Conservation (phyloP, 2,329 filamentous ascomycete genomes). For the Helicocarpus griseus region DNA sequence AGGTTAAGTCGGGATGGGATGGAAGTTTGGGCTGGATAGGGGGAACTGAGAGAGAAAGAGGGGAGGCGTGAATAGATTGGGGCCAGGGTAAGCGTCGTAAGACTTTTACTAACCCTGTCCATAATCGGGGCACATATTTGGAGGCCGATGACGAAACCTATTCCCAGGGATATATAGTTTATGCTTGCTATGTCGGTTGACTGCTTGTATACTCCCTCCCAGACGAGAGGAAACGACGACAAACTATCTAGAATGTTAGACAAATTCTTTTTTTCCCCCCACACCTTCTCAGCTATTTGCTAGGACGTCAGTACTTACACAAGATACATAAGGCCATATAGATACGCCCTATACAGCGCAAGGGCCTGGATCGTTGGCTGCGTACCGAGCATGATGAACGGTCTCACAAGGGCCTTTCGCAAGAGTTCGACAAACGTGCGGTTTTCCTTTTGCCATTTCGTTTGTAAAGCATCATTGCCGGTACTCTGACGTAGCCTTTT, state of each 20-base stretch:
- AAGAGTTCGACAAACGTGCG: conserved; percentile 23
- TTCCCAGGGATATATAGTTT: conserved; percentile 53
- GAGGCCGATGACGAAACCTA: conserved; percentile 52
- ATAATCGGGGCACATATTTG: conserved; percentile 34
- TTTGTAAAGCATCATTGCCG: conserved; percentile 18
- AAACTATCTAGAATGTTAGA: conserved; percentile 24
- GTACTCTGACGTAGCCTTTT: conserved; percentile 32
- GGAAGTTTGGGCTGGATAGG: background rate
- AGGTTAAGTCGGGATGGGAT: background rate
- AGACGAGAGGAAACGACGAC: conserved; percentile 52
- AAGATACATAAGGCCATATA: conserved; percentile 56
- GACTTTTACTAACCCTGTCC: conserved; percentile 7
- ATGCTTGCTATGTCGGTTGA: conserved; percentile 50
- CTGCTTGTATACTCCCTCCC: conserved; percentile 45
- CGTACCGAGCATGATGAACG: conserved; percentile 46
- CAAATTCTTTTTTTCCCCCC: background rate
- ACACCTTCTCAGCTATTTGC: background rate
- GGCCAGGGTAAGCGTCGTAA: background rate
- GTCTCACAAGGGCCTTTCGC: conserved; percentile 41
- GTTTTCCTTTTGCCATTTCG: conserved; percentile 20
- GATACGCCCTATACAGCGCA: conserved; percentile 46
- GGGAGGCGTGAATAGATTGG: background rate
- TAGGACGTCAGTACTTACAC: conserved; percentile 22
- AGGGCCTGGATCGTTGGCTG: conserved; percentile 53
- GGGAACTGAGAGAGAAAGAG: too few species aligned